A percentile compares a stretch with the other conserved stretches of the same genome.
Evolutionary conservation across 2,329 filamentous ascomycete genomes (phyloP).

Genomic region (Sporothrix luriei): DNA sequence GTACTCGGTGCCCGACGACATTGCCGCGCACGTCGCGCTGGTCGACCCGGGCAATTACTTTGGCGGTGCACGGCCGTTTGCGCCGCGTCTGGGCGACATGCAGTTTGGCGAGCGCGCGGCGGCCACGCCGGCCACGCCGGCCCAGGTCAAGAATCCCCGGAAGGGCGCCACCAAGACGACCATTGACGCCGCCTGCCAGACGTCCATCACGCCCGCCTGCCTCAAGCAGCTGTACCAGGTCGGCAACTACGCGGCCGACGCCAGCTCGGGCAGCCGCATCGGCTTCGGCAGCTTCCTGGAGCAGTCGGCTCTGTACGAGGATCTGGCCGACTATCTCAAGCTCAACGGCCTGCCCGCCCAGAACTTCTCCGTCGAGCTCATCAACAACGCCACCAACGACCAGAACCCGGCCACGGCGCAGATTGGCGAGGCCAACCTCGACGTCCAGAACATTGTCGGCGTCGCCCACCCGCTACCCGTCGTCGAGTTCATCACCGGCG

Average conservation of each 20-base stretch:
- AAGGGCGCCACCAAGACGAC: conserved; percentile 43
- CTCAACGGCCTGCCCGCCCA: conserved; percentile 54
- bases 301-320: conserved; percentile 52
- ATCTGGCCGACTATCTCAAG: conserved; percentile 56
- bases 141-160: background rate
- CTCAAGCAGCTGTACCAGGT: conserved; percentile 55
- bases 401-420: conserved; percentile 44
- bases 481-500: conserved; percentile 38
- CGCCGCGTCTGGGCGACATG: conserved; percentile 25
- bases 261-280: conserved; percentile 45
- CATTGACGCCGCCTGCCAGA: conserved; percentile 38
- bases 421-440: conserved; percentile 61
- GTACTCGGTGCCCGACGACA: conserved; percentile 62
- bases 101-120: conserved; percentile 13
- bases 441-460: conserved; percentile 62
- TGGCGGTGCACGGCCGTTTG: conserved; percentile 39
- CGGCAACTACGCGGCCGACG: conserved; percentile 44
- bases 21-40: conserved; percentile 60
- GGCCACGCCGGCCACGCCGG: background rate
- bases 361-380: conserved; percentile 58
- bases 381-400: conserved; percentile 58
- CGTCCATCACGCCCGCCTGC: conserved; percentile 51
- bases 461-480: conserved; percentile 51
- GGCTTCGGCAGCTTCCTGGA: conserved; percentile 51
- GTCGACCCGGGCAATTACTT: conserved; percentile 69